Percentiles rank a stretch among this genome's conserved stretches.
Conservation (phyloP, 2,329 filamentous ascomycete genomes). For the Aspergillus ibericus region DNA sequence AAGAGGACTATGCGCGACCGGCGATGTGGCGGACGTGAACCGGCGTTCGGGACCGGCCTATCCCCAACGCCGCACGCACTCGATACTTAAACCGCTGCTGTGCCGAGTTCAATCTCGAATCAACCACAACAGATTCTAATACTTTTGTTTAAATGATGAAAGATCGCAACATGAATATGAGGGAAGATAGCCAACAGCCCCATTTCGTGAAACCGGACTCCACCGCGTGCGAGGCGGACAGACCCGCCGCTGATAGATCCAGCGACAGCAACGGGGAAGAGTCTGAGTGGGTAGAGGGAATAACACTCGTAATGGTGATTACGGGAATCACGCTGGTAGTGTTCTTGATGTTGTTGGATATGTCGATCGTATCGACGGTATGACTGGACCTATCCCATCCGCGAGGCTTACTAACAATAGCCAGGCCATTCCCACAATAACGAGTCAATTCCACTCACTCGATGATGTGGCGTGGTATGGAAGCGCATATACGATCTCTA, state of each 20-base stretch:
- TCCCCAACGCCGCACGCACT: background rate
- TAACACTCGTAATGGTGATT: slow-evolving; percentile 25
- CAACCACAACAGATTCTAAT: background rate
- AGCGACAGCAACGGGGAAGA: background rate
- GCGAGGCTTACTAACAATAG: background rate
- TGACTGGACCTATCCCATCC: background rate
- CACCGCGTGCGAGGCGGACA: background rate
- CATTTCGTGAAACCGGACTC: background rate
- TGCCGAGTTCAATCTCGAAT: background rate
- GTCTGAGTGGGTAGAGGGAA: slow-evolving; percentile 17
- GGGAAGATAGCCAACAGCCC: background rate
- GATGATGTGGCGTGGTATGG: slow-evolving; percentile 41
- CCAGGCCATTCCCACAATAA: slow-evolving; percentile 52
- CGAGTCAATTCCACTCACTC: slow-evolving; percentile 39
- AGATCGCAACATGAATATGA: background rate
- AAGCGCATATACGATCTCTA: slow-evolving; percentile 40
- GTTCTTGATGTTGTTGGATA: slow-evolving; percentile 54
- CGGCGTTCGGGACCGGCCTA: background rate
- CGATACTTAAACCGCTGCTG: background rate
- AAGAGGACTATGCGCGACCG: background rate
- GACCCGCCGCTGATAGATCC: background rate
- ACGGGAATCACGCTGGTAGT: slow-evolving; percentile 43
- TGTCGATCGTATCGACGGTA: slow-evolving; percentile 55
- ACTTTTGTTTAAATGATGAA: background rate
- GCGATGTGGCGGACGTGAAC: background rate